Conservation (phyloP, 352 stramenopile genomes). For the Globisporangium orthogonon region DNA sequence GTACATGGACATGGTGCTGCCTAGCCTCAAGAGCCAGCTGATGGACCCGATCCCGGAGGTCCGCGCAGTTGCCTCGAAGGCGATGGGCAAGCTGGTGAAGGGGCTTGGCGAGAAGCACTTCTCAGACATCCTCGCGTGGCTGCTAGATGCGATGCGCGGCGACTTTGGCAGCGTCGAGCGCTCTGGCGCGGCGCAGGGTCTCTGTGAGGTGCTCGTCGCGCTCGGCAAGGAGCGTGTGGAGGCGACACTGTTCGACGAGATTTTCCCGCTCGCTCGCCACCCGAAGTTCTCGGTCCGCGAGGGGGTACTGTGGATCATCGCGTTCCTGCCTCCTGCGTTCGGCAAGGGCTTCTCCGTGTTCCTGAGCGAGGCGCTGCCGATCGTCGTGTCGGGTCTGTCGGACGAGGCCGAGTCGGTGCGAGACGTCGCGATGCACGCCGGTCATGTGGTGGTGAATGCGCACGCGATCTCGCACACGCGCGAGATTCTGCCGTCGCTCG, state of each 20-base stretch:
- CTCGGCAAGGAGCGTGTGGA: constrained; percentile 78
- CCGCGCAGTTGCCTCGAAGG: constrained; percentile 92
- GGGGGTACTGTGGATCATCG: constrained; percentile 98
- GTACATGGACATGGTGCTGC: constrained; percentile 96
- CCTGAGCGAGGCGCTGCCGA: constrained; percentile 92
- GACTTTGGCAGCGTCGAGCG: constrained; percentile 95
- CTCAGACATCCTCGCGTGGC: constrained; percentile 94
- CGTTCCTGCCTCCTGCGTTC: constrained; percentile 96
- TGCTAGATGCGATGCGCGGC: constrained; percentile 94
- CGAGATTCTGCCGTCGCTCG: constrained; percentile 96
- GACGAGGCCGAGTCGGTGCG: constrained; percentile 98
- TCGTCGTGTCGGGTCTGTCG: constrained; percentile 96
- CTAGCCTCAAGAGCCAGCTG: constrained; percentile 92
- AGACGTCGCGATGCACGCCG: constrained; percentile 96
- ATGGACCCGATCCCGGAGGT: constrained; percentile 95
- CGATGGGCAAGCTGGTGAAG: constrained; percentile 92
- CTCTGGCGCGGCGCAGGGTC: constrained; percentile 96
- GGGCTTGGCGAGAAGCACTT: constrained; percentile 95
- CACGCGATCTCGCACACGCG: constrained; percentile 95
- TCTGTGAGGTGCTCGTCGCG: constrained; percentile 94
- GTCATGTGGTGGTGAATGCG: constrained; percentile 96
- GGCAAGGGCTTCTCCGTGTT: constrained; percentile 92
- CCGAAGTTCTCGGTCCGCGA: constrained; percentile 94
- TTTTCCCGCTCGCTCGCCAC: constrained; percentile 94
- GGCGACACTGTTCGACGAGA: constrained; percentile 84